Percentiles rank a stretch among this genome's conserved stretches.
Evolutionary conservation across 192 early-diverging fungal genomes (phyloP).

Genomic region (Podila horticola): DNA sequence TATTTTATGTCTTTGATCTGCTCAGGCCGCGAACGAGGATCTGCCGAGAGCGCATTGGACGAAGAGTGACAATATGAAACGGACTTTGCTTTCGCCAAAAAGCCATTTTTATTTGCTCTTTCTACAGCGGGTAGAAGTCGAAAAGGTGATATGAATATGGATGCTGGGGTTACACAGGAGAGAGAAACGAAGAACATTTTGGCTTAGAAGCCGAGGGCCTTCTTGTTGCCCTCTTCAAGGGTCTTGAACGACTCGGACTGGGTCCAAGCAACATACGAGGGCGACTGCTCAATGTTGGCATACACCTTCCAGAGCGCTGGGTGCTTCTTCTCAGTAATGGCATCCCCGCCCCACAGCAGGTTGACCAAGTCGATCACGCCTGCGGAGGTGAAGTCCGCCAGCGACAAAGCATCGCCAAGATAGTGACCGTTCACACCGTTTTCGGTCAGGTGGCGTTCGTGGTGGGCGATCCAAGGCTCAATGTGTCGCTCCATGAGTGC

Average conservation of each 20-base stretch:
- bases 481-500: background rate
- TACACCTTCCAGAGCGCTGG: constrained; percentile 25
- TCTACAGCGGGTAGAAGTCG: too few species aligned
- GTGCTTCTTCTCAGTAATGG: constrained; percentile 4
- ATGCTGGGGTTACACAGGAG: too few species aligned
- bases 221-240: background rate
- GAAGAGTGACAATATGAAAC: too few species aligned
- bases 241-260: constrained; percentile 20
- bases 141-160: too few species aligned
- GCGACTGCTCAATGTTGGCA: background rate
- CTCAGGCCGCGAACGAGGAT: too few species aligned
- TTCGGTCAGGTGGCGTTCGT: constrained; percentile 25
- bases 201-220: background rate
- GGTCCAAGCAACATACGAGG: constrained; percentile 10
- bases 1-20: too few species aligned
- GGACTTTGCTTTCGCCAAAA: too few species aligned
- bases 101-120: too few species aligned
- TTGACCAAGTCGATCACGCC: constrained; percentile 1
- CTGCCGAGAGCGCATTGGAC: too few species aligned
- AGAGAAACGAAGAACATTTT: background rate
- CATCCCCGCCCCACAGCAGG: background rate
- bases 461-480: constrained; percentile 11
- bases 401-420: constrained; percentile 51
- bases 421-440: constrained; percentile 57
- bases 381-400: constrained; percentile 45